These are phyloP conservation scores for Diplocarpon mali DNA, from an alignment of 2,329 filamentous ascomycete genomes.

Conservation along the genomic window DNA sequence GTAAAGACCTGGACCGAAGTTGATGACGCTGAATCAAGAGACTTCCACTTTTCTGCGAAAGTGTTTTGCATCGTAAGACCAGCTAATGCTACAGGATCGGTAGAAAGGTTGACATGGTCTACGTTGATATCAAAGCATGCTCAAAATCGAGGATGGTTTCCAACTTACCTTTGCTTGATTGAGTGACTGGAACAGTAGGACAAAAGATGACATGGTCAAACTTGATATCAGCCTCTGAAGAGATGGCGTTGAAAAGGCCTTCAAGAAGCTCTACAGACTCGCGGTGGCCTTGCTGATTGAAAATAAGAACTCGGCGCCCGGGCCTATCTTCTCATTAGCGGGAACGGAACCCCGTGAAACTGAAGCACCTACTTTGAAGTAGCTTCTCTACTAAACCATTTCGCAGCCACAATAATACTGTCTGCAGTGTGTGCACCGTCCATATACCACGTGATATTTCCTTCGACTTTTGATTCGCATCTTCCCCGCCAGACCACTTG, in stretches of 20 bases:
- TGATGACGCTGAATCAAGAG: slow-evolving; percentile 2
- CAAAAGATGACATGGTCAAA: slow-evolving; percentile 77
- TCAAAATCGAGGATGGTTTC: background rate
- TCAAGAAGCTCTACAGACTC: slow-evolving; percentile 39
- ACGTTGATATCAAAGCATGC: background rate
- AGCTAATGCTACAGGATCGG: slow-evolving; percentile 30
- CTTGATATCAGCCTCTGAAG: slow-evolving; percentile 28
- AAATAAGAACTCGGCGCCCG: slow-evolving; percentile 53
- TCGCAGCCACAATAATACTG: slow-evolving; percentile 69
- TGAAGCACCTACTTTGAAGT: slow-evolving; percentile 22
- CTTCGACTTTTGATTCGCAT: slow-evolving; percentile 51
- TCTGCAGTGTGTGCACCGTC: slow-evolving; percentile 91
- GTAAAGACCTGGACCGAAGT: slow-evolving; percentile 31
- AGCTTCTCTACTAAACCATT: slow-evolving; percentile 61
- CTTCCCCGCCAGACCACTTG: slow-evolving; percentile 68
- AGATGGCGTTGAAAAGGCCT: slow-evolving; percentile 39
- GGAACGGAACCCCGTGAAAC: background rate
- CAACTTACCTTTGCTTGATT: slow-evolving; percentile 24
- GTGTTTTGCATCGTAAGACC: slow-evolving; percentile 55
- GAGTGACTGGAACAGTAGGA: slow-evolving; percentile 54
- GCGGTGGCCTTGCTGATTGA: slow-evolving; percentile 64
- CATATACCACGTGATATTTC: slow-evolving; percentile 67
- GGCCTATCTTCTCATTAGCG: slow-evolving; percentile 16
- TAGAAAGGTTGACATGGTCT: slow-evolving; percentile 46
- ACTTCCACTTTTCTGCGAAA: slow-evolving; percentile 28